Conservation (phyloP, 352 stramenopile species). For the Aphanomyces cochlioides region DNA sequence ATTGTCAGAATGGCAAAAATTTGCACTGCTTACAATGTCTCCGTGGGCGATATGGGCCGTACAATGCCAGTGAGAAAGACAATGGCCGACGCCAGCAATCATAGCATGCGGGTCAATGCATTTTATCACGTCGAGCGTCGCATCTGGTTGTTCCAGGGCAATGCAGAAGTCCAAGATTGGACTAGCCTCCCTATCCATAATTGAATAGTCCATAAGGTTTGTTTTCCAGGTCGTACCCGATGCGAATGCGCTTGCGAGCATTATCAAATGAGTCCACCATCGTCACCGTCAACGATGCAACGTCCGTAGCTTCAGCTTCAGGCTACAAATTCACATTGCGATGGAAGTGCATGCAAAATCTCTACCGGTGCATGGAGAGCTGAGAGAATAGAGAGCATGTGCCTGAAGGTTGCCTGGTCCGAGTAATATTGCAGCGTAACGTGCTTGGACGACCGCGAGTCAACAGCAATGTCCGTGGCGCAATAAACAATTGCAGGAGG, state of each 20-base stretch:
- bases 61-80: slow-evolving; percentile 54
- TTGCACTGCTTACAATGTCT: slow-evolving; percentile 48
- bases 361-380: too few relatives aligned
- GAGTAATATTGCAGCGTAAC: slow-evolving; percentile 66
- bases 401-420: slow-evolving; percentile 33
- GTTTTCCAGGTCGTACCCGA: background rate
- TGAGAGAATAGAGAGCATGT: slow-evolving; percentile 40
- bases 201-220: background rate
- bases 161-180: slow-evolving; percentile 55
- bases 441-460: slow-evolving; percentile 49
- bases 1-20: background rate
- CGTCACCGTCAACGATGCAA: background rate
- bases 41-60: slow-evolving; percentile 53
- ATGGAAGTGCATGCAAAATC: too few relatives aligned
- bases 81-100: slow-evolving; percentile 46
- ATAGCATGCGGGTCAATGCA: slow-evolving; percentile 40
- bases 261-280: slow-evolving; percentile 27
- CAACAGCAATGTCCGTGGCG: slow-evolving; percentile 53
- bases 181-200: slow-evolving; percentile 38
- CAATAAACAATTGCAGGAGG: slow-evolving; percentile 38
- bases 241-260: slow-evolving; percentile 22
- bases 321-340: background rate
- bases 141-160: slow-evolving; percentile 51
- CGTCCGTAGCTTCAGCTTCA: background rate
- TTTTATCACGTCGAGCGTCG: slow-evolving; percentile 45